These are phyloP conservation scores for Trichosporon inkin DNA, from an alignment of 1,284 basidiomycete species.

Conservation along the genomic window DNA sequence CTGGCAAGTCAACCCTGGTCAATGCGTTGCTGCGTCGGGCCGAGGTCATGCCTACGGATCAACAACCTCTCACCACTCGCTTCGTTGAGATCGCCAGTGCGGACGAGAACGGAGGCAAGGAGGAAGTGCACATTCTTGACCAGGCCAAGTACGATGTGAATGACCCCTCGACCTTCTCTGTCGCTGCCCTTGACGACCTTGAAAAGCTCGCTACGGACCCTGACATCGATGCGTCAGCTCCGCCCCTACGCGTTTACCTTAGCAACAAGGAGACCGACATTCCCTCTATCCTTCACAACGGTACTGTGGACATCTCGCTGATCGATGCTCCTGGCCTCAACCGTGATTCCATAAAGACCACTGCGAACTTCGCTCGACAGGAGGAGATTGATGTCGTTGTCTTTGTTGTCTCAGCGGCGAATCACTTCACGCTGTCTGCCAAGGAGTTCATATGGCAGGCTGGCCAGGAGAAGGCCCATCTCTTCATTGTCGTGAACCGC, in stretches of 20 bases:
- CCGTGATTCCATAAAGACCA: conserved; percentile 92
- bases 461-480: conserved; percentile 93
- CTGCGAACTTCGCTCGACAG: conserved; percentile 90
- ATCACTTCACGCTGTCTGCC: conserved; percentile 95
- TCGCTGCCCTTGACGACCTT: conserved; percentile 65
- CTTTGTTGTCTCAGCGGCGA: conserved; percentile 96
- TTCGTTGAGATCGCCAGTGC: conserved; percentile 98
- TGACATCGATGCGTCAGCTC: conserved; percentile 65
- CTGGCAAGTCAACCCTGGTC: conserved; percentile 97
- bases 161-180: conserved; percentile 73
- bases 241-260: conserved; percentile 79
- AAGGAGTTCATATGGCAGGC: conserved; percentile 93
- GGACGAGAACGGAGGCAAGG: conserved; percentile 62
- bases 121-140: conserved; percentile 49
- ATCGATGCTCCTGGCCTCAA: conserved; percentile 98
- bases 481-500: conserved; percentile 97
- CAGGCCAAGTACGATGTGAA: conserved; percentile 66
- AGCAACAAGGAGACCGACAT: conserved; percentile 64
- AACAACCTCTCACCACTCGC: conserved; percentile 95
- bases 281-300: conserved; percentile 88
- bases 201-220: conserved; percentile 68
- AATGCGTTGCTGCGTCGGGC: conserved; percentile 79
- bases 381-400: conserved; percentile 99
- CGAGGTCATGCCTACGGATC: conserved; percentile 93
- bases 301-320: conserved; percentile 93